Percentiles rank a stretch among this genome's conserved stretches.
Conservation (phyloP, 495 filamentous ascomycete species). For the Podospora sp. region DNA sequence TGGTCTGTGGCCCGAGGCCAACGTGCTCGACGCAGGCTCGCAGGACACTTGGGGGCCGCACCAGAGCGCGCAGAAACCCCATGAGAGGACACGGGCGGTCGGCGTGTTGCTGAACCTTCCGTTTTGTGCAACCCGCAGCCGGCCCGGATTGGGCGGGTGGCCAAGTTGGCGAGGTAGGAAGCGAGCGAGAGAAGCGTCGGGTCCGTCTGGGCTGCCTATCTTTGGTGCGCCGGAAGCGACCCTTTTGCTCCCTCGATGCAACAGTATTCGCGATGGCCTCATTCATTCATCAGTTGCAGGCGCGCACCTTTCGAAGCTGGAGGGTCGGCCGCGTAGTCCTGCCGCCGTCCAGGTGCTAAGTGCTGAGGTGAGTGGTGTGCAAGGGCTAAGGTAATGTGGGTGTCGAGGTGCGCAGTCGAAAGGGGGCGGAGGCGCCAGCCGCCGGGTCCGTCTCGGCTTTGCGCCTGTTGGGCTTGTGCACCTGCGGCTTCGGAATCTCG, state of each 20-base stretch:
- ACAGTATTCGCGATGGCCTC: not conserved
- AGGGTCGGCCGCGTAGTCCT: not conserved
- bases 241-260: not conserved
- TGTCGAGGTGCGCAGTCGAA: not conserved
- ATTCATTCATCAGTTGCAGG: not conserved
- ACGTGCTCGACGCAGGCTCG: not conserved
- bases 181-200: not conserved
- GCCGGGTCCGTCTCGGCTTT: constrained; percentile 27
- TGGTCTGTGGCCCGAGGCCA: not conserved
- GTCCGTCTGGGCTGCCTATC: not conserved
- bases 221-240: not conserved
- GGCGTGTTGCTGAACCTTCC: not conserved
- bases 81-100: not conserved
- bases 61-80: not conserved
- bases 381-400: not conserved
- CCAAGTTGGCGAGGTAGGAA: not conserved
- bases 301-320: not conserved
- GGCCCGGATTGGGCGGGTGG: not conserved
- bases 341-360: not conserved
- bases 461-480: constrained; percentile 21
- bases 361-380: not conserved
- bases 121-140: not conserved
- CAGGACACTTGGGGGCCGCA: not conserved
- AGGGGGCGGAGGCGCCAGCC: constrained; percentile 26
- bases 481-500: constrained; percentile 9